Evolutionary conservation across 2,329 filamentous ascomycete genomes (phyloP).

Genomic region (Cladosporium halotolerans): DNA sequence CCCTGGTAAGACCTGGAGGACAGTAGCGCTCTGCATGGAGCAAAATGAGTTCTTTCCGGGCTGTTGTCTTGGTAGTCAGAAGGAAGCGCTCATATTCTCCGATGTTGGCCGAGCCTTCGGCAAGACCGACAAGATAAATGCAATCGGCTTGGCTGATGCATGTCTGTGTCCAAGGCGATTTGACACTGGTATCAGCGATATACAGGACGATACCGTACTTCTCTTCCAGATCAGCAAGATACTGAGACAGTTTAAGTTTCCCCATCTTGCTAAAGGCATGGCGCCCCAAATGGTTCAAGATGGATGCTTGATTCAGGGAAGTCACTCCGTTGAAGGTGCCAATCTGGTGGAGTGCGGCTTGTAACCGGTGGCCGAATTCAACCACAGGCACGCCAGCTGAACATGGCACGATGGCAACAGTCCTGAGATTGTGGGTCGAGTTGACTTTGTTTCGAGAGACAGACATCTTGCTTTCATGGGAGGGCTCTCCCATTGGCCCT

Average conservation of each 20-base stretch:
- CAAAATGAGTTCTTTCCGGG: conserved; percentile 84
- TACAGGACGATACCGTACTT: conserved; percentile 95
- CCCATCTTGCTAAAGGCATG: conserved; percentile 98
- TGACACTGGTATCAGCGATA: conserved; percentile 92
- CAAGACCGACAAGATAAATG: conserved; percentile 84
- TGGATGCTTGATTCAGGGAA: conserved; percentile 85
- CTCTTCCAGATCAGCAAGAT: conserved; percentile 92
- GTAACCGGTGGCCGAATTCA: conserved; percentile 84
- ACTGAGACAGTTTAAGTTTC: conserved; percentile 90
- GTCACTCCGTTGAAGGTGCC: conserved; percentile 85
- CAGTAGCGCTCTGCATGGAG: conserved; percentile 87
- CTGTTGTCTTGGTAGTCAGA: conserved; percentile 94
- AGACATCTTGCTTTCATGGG: conserved; percentile 35
- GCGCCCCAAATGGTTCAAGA: conserved; percentile 87
- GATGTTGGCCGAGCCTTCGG: conserved; percentile 81
- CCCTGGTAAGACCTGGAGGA: conserved; percentile 72
- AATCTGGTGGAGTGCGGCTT: conserved; percentile 83
- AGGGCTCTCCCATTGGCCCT: conserved; percentile 59
- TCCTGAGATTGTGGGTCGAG: conserved; percentile 86
- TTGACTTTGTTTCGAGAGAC: conserved; percentile 59
- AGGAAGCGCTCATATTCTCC: conserved; percentile 96
- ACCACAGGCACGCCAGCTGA: conserved; percentile 88
- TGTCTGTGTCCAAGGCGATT: conserved; percentile 95
- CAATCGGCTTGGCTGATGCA: conserved; percentile 97
- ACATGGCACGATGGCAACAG: conserved; percentile 85